Conservation (phyloP, 805 yeast species). For the Teunomyces funiuensis region DNA sequence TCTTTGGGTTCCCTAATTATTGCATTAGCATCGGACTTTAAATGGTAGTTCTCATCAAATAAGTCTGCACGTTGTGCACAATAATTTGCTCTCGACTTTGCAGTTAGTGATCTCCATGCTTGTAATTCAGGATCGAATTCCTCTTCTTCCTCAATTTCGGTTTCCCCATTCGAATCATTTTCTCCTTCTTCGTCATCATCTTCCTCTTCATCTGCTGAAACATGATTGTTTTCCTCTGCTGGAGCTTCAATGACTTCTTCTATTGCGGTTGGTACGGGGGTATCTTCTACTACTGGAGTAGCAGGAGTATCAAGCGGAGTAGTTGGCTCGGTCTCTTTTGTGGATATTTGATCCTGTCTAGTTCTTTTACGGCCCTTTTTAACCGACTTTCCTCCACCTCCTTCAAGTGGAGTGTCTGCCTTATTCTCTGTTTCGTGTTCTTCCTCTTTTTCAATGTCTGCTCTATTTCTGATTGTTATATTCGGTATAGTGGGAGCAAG, state of each 20-base stretch:
- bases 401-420: conserved; percentile 21
- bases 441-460: conserved; percentile 70
- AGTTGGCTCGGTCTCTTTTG: conserved; percentile 22
- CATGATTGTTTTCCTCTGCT: conserved; percentile 19
- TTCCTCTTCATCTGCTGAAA: conserved; percentile 25
- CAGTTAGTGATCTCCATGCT: conserved; percentile 82
- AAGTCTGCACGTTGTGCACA: conserved; percentile 66
- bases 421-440: conserved; percentile 27
- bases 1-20: conserved; percentile 60
- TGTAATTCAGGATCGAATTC: conserved; percentile 75
- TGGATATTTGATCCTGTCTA: conserved; percentile 33
- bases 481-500: conserved; percentile 88
- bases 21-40: conserved; percentile 72
- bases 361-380: conserved; percentile 44
- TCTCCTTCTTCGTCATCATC: conserved; percentile 23
- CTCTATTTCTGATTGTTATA: conserved; percentile 68
- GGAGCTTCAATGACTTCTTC: conserved; percentile 11
- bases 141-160: conserved; percentile 49
- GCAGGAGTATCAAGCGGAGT: conserved; percentile 16
- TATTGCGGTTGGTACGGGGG: conserved; percentile 14
- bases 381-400: conserved; percentile 29
- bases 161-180: conserved; percentile 37
- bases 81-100: conserved; percentile 74
- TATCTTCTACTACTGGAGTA: conserved; percentile 9
- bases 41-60: conserved; percentile 54